Percentiles rank a stretch among this genome's conserved stretches.
These are phyloP conservation scores for Fusarium coffeatum DNA, from an alignment of 2,329 filamentous ascomycete species.

Conservation along the genomic window DNA sequence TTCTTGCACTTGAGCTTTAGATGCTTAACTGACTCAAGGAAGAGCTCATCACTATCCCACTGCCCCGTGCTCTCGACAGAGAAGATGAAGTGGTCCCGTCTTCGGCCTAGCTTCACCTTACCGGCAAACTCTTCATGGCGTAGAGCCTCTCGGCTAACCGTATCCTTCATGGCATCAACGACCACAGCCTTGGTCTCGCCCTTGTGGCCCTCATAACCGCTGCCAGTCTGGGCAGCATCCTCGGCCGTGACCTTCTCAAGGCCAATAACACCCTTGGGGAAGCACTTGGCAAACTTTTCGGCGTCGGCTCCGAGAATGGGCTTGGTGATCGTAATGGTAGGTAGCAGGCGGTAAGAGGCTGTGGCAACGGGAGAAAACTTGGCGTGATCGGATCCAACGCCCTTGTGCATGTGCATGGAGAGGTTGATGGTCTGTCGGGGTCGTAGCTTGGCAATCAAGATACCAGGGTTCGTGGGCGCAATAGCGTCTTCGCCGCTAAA, in stretches of 20 bases:
- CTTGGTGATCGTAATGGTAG: constrained; percentile 82
- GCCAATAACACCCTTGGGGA: constrained; percentile 87
- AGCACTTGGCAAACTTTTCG: constrained; percentile 89
- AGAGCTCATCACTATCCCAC: constrained; percentile 92
- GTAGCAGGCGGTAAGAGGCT: constrained; percentile 90
- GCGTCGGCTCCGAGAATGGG: constrained; percentile 91
- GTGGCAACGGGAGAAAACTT: constrained; percentile 98
- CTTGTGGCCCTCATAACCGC: constrained; percentile 77
- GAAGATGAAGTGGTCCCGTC: constrained; percentile 98
- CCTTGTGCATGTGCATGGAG: constrained; percentile 94
- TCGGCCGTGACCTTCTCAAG: constrained; percentile 76
- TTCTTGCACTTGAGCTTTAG: constrained; percentile 86
- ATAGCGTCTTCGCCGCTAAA: constrained; percentile 78
- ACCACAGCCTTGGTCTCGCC: constrained; percentile 92
- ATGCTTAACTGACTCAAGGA: constrained; percentile 87
- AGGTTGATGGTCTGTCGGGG: constrained; percentile 89
- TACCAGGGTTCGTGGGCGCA: constrained; percentile 86
- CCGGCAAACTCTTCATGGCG: constrained; percentile 92
- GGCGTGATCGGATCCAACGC: constrained; percentile 91
- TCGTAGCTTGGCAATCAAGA: constrained; percentile 92
- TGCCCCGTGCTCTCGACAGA: constrained; percentile 94
- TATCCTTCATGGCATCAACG: constrained; percentile 88
- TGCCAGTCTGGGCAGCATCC: constrained; percentile 70
- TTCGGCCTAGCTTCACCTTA: constrained; percentile 92
- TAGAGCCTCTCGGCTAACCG: constrained; percentile 91